Percentiles rank a stretch among this genome's conserved stretches.
Evolutionary conservation across 257 asterid genomes (phyloP).

Genomic region (Paraleonurus japonicus): DNA sequence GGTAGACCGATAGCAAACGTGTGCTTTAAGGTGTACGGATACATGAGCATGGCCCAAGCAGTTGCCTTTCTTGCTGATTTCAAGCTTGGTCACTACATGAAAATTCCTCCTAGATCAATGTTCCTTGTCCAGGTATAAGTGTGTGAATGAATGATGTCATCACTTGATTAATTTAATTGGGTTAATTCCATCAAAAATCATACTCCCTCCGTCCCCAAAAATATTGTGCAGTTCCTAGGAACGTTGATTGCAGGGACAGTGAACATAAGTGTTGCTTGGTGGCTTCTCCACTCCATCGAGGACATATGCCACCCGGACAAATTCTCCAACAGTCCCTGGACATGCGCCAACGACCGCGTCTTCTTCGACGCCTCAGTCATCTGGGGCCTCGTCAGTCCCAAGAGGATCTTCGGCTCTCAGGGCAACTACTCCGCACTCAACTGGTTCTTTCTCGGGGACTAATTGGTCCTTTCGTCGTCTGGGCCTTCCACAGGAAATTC

Average conservation of each 20-base stretch:
- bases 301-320: conserved; percentile 36
- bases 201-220: no score
- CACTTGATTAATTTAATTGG: no score
- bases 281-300: conserved; percentile 32
- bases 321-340: conserved; percentile 63
- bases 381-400: conserved; percentile 74
- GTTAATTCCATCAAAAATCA: no score
- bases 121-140: conserved; percentile 71
- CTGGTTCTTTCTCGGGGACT: conserved; percentile 68
- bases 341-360: conserved; percentile 60
- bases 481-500: conserved; percentile 46
- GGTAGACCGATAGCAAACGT: conserved; percentile 81
- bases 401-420: conserved; percentile 48
- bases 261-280: conserved; percentile 37
- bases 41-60: conserved; percentile 80
- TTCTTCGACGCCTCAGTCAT: conserved; percentile 75
- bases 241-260: conserved; percentile 34
- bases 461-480: conserved; percentile 55
- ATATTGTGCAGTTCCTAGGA: conserved; percentile 37
- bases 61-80: conserved; percentile 71
- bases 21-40: conserved; percentile 71
- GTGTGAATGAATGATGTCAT: neutral
- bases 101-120: conserved; percentile 86
- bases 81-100: conserved; percentile 87
- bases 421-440: conserved; percentile 65